Percentiles rank a stretch among this genome's conserved stretches.
These are phyloP conservation scores for Triadica sebifera DNA, from an alignment of 345 rosid genomes.

Conservation along the genomic window DNA sequence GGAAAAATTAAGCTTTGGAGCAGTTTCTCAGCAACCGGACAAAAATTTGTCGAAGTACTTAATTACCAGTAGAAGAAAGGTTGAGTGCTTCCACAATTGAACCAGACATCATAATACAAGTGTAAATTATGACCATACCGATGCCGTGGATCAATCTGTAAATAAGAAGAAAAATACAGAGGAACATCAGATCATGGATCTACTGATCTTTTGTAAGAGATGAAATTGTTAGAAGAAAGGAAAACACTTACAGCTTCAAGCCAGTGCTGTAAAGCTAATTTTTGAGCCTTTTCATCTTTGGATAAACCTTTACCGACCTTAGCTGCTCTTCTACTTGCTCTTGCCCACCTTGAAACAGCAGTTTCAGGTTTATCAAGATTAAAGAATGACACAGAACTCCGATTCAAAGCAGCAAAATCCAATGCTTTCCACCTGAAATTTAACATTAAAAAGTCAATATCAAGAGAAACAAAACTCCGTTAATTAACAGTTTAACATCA, in stretches of 20 bases:
- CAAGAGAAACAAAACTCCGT: background rate
- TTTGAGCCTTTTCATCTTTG: background rate
- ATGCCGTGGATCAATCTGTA: conserved; percentile 68
- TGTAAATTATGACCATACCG: conserved; percentile 71
- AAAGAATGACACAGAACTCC: conserved; percentile 62
- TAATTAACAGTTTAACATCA: background rate
- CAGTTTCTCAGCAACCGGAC: background rate
- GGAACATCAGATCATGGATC: background rate
- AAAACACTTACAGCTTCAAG: background rate
- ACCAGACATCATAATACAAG: conserved; percentile 61
- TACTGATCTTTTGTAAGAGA: background rate
- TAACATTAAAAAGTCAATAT: background rate
- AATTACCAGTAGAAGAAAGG: conserved; percentile 73
- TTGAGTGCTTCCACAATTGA: conserved; percentile 47
- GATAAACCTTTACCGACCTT: conserved; percentile 29
- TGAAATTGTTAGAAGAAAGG: too few species aligned
- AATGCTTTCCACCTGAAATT: conserved; percentile 82
- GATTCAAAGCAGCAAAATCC: conserved; percentile 71
- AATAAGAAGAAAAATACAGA: background rate
- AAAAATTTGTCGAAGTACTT: background rate
- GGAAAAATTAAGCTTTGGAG: too few species aligned
- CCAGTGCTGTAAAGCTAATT: background rate
- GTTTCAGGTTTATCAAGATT: conserved; percentile 66
- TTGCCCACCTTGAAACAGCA: conserved; percentile 82
- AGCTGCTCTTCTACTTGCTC: conserved; percentile 92